phyloP scores from a whole-genome alignment of 225 moss, liverwort and hornwort genomes.

The Climacium dendroides region DNA sequence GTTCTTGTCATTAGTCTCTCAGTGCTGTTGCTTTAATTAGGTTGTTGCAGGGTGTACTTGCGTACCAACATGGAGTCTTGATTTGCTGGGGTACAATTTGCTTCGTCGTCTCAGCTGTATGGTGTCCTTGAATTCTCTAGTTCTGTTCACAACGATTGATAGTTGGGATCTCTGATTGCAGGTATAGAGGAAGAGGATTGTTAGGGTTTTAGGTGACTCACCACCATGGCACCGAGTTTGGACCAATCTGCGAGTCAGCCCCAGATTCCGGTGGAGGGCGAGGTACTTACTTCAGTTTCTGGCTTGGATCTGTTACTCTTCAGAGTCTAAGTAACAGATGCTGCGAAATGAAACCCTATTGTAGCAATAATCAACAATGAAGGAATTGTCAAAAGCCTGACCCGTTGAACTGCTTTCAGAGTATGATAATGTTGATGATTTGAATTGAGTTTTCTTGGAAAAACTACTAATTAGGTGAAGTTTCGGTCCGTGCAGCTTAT shows the following conservation, averaged over 20 bases:
- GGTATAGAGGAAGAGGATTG: neutral
- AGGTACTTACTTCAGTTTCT: slow-evolving; percentile 1
- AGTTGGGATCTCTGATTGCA: neutral
- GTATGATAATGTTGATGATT: neutral
- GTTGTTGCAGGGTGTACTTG: neutral
- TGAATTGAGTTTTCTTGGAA: neutral
- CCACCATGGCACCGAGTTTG: slow-evolving; percentile 23
- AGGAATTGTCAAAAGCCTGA: neutral
- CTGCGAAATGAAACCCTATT: neutral
- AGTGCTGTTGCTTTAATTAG: neutral
- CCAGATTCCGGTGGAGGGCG: slow-evolving; percentile 11
- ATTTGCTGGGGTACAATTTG: neutral
- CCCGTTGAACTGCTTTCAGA: neutral
- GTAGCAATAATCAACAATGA: neutral
- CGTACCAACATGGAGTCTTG: neutral
- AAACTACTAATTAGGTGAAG: neutral
- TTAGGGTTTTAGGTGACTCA: neutral
- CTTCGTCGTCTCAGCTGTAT: neutral
- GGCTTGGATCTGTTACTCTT: too few relatives aligned
- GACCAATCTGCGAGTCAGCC: slow-evolving; percentile 24
- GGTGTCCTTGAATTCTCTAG: neutral
- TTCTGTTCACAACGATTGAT: neutral
- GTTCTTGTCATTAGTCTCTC: neutral
- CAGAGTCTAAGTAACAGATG: neutral
- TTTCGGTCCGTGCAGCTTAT: slow-evolving; percentile 21